phyloP scores from a whole-genome alignment of 805 yeast genomes.

The Myxozyma vanderwaltii region DNA sequence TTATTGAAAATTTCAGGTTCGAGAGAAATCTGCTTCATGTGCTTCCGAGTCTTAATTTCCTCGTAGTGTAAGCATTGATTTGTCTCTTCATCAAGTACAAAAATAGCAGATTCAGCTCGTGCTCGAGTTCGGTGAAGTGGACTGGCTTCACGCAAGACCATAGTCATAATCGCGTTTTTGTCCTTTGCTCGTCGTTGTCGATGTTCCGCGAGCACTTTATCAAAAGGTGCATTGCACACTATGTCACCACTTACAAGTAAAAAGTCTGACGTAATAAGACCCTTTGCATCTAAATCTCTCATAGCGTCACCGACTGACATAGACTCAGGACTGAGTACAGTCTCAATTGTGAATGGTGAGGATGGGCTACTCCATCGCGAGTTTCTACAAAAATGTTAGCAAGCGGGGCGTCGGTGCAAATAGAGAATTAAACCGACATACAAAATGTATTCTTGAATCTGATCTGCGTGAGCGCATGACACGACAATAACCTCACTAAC shows the following conservation, averaged over 20 bases:
- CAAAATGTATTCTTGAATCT: slow-evolving; percentile 79
- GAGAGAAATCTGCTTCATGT: slow-evolving; percentile 56
- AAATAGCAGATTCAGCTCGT: slow-evolving; percentile 77
- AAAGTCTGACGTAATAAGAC: slow-evolving; percentile 87
- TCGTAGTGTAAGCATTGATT: slow-evolving; percentile 84
- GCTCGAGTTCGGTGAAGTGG: slow-evolving; percentile 77
- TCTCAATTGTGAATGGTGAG: slow-evolving; percentile 79
- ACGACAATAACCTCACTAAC: slow-evolving; percentile 87
- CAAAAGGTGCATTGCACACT: slow-evolving; percentile 85
- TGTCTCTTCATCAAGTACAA: slow-evolving; percentile 72
- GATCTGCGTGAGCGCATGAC: slow-evolving; percentile 89
- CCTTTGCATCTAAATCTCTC: slow-evolving; percentile 92
- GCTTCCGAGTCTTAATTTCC: slow-evolving; percentile 54
- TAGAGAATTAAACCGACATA: slow-evolving; percentile 1
- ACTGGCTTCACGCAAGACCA: slow-evolving; percentile 85
- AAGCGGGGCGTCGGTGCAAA: no score
- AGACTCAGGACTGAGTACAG: slow-evolving; percentile 81
- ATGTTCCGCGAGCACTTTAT: slow-evolving; percentile 72
- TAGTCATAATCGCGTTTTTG: slow-evolving; percentile 89
- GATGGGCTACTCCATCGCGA: slow-evolving; percentile 49
- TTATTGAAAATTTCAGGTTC: slow-evolving; percentile 83
- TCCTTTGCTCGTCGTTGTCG: slow-evolving; percentile 68
- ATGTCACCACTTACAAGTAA: slow-evolving; percentile 91
- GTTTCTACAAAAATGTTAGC: slow-evolving; percentile 19
- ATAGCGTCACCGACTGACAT: slow-evolving; percentile 95